Evolutionary conservation across 2,329 filamentous ascomycete species (phyloP).

Genomic region (Colletotrichum chrysophilum): DNA sequence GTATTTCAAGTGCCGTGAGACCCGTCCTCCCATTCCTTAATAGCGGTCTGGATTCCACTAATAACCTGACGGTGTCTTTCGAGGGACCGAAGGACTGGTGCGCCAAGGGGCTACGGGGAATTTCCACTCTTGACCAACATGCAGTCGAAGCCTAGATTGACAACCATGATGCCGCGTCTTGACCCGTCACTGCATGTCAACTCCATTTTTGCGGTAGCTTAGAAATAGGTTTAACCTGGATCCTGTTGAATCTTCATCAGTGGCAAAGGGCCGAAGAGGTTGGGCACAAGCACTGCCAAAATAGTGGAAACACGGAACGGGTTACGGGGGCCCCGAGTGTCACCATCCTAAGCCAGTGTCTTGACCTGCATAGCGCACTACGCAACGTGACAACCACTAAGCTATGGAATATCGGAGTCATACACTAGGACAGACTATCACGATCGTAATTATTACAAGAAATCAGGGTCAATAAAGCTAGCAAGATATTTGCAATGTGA

Average conservation of each 20-base stretch:
- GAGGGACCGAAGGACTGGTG: neutral
- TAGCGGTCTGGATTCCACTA: neutral
- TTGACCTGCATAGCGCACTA: neutral
- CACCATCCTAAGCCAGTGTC: neutral
- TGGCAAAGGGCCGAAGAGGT: neutral
- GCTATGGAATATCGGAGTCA: neutral
- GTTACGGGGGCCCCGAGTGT: neutral
- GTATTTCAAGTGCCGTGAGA: neutral
- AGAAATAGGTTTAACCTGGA: neutral
- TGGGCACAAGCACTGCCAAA: neutral
- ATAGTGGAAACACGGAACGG: neutral
- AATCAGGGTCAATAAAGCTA: neutral
- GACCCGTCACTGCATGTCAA: neutral
- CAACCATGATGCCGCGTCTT: neutral
- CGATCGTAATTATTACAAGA: neutral
- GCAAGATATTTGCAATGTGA: neutral
- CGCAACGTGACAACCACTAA: neutral
- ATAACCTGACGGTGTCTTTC: neutral
- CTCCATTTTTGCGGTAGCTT: too few species aligned
- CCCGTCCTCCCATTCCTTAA: neutral
- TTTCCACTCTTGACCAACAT: neutral
- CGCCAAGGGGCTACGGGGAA: neutral
- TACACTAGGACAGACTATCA: neutral
- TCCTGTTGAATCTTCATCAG: neutral
- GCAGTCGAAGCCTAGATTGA: neutral